Evolutionary conservation across 306 rosid species (phyloP), one percentile per base, ranked within the genome.

Genomic region (Cucurbita argyrosperma): DNA sequence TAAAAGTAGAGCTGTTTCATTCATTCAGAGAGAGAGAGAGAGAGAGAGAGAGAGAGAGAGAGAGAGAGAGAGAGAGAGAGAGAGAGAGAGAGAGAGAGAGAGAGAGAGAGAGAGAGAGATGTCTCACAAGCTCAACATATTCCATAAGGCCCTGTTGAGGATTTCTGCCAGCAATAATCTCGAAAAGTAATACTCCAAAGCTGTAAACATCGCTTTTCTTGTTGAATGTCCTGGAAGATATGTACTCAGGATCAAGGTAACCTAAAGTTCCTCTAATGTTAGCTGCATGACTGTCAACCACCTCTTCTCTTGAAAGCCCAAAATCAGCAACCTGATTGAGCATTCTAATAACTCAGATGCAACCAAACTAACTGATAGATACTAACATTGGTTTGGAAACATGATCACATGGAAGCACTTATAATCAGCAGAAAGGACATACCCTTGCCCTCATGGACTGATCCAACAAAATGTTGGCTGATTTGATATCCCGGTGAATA

Each of bases 91-190:
- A 47, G 56, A 47, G 57, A 67, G 26, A 61, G 30, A 14, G 38
- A n/a, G 26, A 26, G 26, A 47, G 56, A 47, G 57, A 67, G 26
- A 61, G 30, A 14, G 38, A 64, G 23, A 64, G 51, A 65, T 0
- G 46, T 70, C 93, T 82, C 89, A 95, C 99, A 8, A 95, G 99
- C 73, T 95, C 93, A 79, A 95, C 96, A 64, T 91, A 85, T 81
- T 95, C 97, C 97, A 95, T 85, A 1, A 95, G 91, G 75, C 99
- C 99, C 71, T 95, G 99, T 81, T 91, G 99, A 80, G 99, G 99
- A 83, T 91, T 95, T 82, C 99, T 76, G 58, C 92, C 96, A 5
- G 99, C 96, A 79, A 91, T 71, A 35, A 95, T 97, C 79, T 95
- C 99, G 46, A 95, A 95, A 46, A 95, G 97, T 82, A 90, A 81